A percentile compares a stretch with the other conserved stretches of the same genome.
Evolutionary conservation across 164 flowering plant genomes (phyloP).

Genomic region (Tetracentron sinense): DNA sequence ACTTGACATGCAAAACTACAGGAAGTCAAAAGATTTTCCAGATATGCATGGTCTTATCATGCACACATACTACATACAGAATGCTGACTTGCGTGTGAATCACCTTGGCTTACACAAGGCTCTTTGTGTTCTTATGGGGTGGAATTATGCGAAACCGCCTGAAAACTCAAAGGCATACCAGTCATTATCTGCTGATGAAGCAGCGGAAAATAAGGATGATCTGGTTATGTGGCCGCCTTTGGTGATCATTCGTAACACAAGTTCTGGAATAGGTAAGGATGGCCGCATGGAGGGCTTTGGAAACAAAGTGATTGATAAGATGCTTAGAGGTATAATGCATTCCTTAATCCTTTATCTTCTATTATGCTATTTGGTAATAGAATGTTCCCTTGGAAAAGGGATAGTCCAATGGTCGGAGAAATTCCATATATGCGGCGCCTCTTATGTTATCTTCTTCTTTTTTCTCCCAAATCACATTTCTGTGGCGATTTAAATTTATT

Average conservation of each 20-base stretch:
- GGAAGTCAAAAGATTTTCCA: constrained; percentile 81
- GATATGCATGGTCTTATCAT: constrained; percentile 79
- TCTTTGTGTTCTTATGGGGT: constrained; percentile 87
- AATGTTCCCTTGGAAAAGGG: not conserved
- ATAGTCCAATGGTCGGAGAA: not conserved
- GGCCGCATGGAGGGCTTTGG: constrained; percentile 96
- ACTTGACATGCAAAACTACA: constrained; percentile 51
- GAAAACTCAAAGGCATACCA: constrained; percentile 78
- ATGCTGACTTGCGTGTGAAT: constrained; percentile 54
- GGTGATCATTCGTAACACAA: constrained; percentile 83
- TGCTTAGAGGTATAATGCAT: constrained; percentile 71
- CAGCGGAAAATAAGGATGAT: constrained; percentile 71
- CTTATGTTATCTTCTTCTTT: no score
- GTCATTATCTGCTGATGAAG: constrained; percentile 65
- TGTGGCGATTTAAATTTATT: no score
- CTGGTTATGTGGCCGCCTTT: constrained; percentile 92
- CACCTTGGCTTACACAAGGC: constrained; percentile 97
- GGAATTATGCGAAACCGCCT: constrained; percentile 72
- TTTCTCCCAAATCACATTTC: no score
- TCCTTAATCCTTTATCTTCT: constrained; percentile 8
- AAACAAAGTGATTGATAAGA: constrained; percentile 80
- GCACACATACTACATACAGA: constrained; percentile 81
- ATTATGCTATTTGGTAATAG: not conserved
- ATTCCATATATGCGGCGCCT: not conserved
- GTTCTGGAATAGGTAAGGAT: constrained; percentile 75